These are phyloP conservation scores for Crithidia brevicula DNA, from an alignment of 208 protist genomes.

Conservation along the genomic window DNA sequence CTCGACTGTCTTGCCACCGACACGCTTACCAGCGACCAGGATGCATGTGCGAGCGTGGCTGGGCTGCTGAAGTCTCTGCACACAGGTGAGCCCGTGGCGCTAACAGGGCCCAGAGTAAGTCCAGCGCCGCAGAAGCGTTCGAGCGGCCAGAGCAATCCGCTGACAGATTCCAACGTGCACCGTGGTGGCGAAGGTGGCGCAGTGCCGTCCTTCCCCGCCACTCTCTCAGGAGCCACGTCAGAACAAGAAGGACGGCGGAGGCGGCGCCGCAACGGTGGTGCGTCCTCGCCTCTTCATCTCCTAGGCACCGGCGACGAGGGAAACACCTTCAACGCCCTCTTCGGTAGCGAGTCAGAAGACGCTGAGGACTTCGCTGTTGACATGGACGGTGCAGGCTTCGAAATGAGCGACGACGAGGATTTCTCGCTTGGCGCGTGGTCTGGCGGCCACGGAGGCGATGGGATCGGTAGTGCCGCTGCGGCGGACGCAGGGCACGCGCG, in stretches of 20 bases:
- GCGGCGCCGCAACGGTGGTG: background rate
- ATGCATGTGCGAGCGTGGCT: slow-evolving; percentile 7
- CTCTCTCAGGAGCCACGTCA: slow-evolving; percentile 1
- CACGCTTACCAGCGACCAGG: slow-evolving; percentile 23
- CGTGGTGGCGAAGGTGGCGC: no score
- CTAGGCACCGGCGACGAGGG: background rate
- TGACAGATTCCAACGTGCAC: background rate
- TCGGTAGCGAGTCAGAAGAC: slow-evolving; percentile 8
- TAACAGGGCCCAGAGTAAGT: no score
- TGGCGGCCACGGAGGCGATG: background rate
- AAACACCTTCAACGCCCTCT: background rate
- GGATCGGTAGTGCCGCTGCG: background rate
- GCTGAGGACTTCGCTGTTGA: background rate
- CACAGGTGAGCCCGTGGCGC: background rate
- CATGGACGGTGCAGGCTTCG: no score
- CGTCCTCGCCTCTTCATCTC: background rate
- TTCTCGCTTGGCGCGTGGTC: slow-evolving; percentile 7
- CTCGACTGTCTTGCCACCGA: slow-evolving; percentile 16
- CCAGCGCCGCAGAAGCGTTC: no score
- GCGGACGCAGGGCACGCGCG: slow-evolving; percentile 1
- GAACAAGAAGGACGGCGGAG: background rate
- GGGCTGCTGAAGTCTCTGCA: slow-evolving; percentile 17
- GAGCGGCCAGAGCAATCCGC: no score
- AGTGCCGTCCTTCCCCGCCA: slow-evolving; percentile 2
- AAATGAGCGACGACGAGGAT: slow-evolving; percentile 11